These are phyloP conservation scores for Parasitella parasitica DNA, from an alignment of 371 early-diverging fungal species.

Conservation along the genomic window DNA sequence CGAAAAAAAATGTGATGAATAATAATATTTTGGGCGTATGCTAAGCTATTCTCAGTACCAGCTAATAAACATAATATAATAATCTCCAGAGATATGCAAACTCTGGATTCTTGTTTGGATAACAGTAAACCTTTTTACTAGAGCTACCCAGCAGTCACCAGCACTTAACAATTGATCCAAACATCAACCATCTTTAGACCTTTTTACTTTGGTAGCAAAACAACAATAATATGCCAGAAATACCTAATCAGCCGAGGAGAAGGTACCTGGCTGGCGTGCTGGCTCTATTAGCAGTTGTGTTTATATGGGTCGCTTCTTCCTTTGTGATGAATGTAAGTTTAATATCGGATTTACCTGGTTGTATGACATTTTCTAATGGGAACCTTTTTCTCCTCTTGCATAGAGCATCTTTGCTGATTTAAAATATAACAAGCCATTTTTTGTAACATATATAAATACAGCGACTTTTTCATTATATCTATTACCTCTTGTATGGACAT, in stretches of 20 bases:
- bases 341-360: background rate
- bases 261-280: conserved; percentile 51
- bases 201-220: background rate
- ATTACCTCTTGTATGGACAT: conserved; percentile 27
- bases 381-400: background rate
- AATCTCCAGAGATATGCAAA: too few species aligned
- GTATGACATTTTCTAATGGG: too few species aligned
- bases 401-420: conserved; percentile 71
- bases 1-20: too few species aligned
- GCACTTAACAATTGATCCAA: too few species aligned
- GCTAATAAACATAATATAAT: too few species aligned
- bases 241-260: conserved; percentile 23
- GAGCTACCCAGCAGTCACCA: too few species aligned
- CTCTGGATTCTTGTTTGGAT: too few species aligned
- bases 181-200: too few species aligned
- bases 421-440: conserved; percentile 74
- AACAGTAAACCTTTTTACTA: too few species aligned
- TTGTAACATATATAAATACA: conserved; percentile 80
- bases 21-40: too few species aligned
- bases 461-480: conserved; percentile 78
- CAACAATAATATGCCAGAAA: conserved; percentile 12
- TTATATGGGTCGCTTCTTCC: conserved; percentile 84
- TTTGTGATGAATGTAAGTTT: conserved; percentile 73
- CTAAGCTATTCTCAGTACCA: too few species aligned
- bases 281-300: conserved; percentile 67